phyloP scores from a whole-genome alignment of 2,329 filamentous ascomycete species.

The Aureobasidium sp. region DNA sequence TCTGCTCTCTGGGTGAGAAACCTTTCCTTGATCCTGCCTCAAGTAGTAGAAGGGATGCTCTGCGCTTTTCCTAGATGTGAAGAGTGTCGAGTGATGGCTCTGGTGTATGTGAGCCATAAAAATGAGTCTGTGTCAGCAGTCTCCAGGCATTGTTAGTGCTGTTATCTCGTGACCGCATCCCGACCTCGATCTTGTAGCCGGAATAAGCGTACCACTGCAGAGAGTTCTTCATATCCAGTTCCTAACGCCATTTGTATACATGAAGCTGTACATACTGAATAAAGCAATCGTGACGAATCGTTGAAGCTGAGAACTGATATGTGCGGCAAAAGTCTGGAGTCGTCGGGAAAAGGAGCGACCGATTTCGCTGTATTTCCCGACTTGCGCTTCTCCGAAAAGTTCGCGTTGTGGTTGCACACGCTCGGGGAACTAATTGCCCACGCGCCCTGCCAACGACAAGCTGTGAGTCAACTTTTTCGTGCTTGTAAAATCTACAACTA shows the following conservation, averaged over 20 bases:
- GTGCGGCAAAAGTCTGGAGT: background rate
- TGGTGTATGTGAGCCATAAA: background rate
- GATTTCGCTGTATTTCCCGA: background rate
- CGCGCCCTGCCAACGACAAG: background rate
- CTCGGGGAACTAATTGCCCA: background rate
- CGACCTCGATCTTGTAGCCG: too few relatives aligned
- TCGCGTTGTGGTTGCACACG: background rate
- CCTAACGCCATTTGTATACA: too few relatives aligned
- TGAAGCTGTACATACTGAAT: background rate
- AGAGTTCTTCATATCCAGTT: too few relatives aligned
- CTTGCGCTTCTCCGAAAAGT: background rate
- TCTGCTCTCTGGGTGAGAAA: conserved; percentile 14
- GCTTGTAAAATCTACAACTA: background rate
- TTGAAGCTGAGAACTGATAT: background rate
- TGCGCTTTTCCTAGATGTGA: background rate
- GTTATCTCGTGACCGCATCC: background rate
- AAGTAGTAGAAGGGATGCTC: conserved; percentile 10
- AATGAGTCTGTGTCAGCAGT: background rate
- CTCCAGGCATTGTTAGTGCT: background rate
- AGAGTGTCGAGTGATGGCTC: background rate
- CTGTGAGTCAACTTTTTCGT: background rate
- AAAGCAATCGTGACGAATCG: background rate
- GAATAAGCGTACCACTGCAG: too few relatives aligned
- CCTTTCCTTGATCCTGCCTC: conserved; percentile 16
- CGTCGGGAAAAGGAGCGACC: background rate